These are phyloP conservation scores for Primulina tabacum DNA, from an alignment of 257 asterid genomes.

Conservation along the genomic window DNA sequence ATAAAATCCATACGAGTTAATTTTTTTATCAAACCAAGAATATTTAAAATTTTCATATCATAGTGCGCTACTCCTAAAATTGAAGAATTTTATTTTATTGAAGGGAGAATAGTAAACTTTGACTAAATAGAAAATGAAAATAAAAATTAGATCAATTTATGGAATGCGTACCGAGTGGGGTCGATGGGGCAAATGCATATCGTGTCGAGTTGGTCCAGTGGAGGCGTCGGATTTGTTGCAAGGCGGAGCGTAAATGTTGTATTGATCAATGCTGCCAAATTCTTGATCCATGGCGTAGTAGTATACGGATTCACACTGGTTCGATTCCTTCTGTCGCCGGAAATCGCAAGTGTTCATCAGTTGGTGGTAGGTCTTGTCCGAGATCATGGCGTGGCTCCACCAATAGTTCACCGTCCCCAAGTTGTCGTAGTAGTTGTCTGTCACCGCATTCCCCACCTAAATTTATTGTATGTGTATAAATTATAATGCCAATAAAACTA, in stretches of 20 bases:
- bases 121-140: no score
- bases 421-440: slow-evolving; percentile 88
- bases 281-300: slow-evolving; percentile 93
- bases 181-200: slow-evolving; percentile 71
- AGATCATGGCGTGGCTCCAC: slow-evolving; percentile 99
- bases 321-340: slow-evolving; percentile 56
- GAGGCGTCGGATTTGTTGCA: slow-evolving; percentile 69
- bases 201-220: slow-evolving; percentile 41
- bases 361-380: slow-evolving; percentile 72
- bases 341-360: slow-evolving; percentile 82
- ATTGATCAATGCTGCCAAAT: slow-evolving; percentile 91
- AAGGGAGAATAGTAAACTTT: no score
- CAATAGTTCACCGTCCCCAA: slow-evolving; percentile 89
- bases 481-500: not conserved
- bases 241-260: slow-evolving; percentile 87
- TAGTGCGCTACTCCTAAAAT: no score
- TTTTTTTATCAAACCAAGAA: no score
- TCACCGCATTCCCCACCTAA: slow-evolving; percentile 94
- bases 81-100: no score
- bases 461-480: not conserved
- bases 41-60: no score
- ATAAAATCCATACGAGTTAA: not conserved
- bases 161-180: slow-evolving; percentile 41
- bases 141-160: no score
- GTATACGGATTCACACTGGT: slow-evolving; percentile 78